Percentiles rank a stretch among this genome's conserved stretches.
These are phyloP conservation scores for Lophiotrema nucula DNA, from an alignment of 495 filamentous ascomycete genomes.

Conservation along the genomic window DNA sequence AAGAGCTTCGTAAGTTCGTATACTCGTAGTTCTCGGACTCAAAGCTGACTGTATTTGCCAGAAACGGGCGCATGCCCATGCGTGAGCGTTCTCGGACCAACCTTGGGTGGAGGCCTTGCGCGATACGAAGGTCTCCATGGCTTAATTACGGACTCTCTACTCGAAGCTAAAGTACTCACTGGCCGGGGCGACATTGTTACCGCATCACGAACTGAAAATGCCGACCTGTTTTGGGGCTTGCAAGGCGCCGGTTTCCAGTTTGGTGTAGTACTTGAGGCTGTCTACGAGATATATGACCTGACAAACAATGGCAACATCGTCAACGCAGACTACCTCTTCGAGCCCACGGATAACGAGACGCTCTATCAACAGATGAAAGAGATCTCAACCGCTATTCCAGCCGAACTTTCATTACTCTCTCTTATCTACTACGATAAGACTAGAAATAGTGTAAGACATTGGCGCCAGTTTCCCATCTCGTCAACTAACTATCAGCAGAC, in stretches of 20 bases:
- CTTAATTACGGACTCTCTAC: neutral
- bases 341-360: neutral
- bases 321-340: neutral
- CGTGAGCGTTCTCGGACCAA: too few relatives aligned
- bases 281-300: neutral
- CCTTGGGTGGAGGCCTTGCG: too few relatives aligned
- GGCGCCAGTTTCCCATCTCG: neutral
- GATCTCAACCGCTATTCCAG: neutral
- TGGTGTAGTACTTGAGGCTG: neutral
- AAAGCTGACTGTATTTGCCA: too few relatives aligned
- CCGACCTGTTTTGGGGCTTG: neutral
- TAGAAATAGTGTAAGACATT: neutral
- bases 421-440: neutral
- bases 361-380: neutral
- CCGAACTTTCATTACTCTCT: neutral
- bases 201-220: neutral
- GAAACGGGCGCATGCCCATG: too few relatives aligned
- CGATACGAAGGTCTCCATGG: neutral
- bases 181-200: neutral
- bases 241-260: neutral
- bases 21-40: too few relatives aligned
- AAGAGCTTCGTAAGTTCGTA: too few relatives aligned
- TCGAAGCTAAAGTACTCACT: neutral
- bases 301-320: neutral
- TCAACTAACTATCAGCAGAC: neutral